Evolutionary conservation across 805 yeast species (phyloP).

Genomic region (Metschnikowia cubensis): DNA sequence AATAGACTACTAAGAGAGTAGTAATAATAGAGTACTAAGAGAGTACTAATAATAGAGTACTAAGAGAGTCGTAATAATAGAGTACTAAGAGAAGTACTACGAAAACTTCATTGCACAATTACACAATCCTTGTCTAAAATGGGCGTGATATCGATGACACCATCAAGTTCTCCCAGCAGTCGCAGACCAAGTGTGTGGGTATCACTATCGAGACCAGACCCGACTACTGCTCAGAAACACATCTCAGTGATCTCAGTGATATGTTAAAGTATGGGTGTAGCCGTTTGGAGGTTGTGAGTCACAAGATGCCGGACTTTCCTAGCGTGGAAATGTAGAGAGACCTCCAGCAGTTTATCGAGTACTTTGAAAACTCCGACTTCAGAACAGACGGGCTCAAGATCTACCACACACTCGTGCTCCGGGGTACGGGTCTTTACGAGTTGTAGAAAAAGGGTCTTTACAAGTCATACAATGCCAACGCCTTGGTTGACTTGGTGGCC

Average conservation of each 20-base stretch:
- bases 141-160: conserved; percentile 89
- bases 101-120: conserved; percentile 84
- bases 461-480: conserved; percentile 92
- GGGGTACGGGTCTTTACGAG: conserved; percentile 97
- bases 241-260: conserved; percentile 87
- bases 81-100: no score
- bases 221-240: conserved; percentile 95
- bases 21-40: no score
- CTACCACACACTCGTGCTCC: conserved; percentile 92
- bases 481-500: conserved; percentile 90
- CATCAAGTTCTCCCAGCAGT: conserved; percentile 84
- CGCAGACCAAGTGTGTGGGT: conserved; percentile 95
- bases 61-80: no score
- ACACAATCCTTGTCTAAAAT: conserved; percentile 87
- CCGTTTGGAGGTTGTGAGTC: conserved; percentile 90
- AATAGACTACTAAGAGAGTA: no score
- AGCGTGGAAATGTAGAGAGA: conserved; percentile 99
- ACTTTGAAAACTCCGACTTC: conserved; percentile 94
- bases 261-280: conserved; percentile 97
- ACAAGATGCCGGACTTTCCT: conserved; percentile 99
- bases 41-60: no score
- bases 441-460: conserved; percentile 95
- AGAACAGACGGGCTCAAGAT: conserved; percentile 95
- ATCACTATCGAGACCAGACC: conserved; percentile 98
- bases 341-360: conserved; percentile 90